These are phyloP conservation scores for Chenopodium berlandieri DNA, from an alignment of 148 eudicot species.

Conservation along the genomic window DNA sequence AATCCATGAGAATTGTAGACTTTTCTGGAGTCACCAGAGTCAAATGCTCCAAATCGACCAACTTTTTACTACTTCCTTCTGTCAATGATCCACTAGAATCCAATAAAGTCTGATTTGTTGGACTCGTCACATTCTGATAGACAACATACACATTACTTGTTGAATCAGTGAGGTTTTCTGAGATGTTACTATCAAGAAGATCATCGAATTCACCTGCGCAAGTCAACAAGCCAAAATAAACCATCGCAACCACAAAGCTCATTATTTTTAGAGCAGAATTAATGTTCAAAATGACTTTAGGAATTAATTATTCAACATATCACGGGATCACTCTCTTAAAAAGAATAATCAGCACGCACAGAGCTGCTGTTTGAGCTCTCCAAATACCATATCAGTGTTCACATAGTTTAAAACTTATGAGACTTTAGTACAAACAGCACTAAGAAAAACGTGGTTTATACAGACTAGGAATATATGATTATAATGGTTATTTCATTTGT, in stretches of 20 bases:
- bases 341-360: neutral
- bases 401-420: neutral
- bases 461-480: no score
- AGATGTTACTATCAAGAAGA: conserved; percentile 61
- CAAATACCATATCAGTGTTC: no score
- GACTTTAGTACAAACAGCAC: neutral
- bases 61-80: conserved; percentile 30
- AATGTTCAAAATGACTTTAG: neutral
- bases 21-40: conserved; percentile 76
- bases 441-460: neutral
- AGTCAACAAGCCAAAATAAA: neutral
- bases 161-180: conserved; percentile 43
- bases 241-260: neutral
- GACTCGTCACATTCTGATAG: conserved; percentile 33
- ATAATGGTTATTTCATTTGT: neutral
- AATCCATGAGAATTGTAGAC: conserved; percentile 60
- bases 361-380: neutral
- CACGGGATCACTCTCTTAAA: neutral
- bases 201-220: conserved; percentile 97
- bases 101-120: conserved; percentile 21
- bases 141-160: conserved; percentile 44
- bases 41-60: conserved; percentile 64
- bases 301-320: neutral
- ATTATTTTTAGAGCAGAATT: neutral
- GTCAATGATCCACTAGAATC: conserved; percentile 54